Percentiles rank a stretch among this genome's conserved stretches.
Conservation (phyloP, 768 basidiomycete genomes). For the Naganishia vaughanmartiniae region DNA sequence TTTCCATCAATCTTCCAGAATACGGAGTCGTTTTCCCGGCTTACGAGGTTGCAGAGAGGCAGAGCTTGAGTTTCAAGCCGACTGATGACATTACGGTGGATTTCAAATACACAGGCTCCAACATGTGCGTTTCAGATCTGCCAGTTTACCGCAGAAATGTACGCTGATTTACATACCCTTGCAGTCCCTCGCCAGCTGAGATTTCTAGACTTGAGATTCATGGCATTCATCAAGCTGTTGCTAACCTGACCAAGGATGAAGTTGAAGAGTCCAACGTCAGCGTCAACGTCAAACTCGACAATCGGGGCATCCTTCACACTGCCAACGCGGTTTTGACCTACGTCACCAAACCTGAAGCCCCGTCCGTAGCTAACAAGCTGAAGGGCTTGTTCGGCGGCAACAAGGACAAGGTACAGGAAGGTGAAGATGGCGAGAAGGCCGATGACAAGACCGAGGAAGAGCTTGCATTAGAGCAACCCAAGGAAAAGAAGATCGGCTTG, state of each 20-base stretch:
- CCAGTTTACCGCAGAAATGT: not conserved
- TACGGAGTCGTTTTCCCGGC: slow-evolving; percentile 24
- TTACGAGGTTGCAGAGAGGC: slow-evolving; percentile 12
- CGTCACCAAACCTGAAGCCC: slow-evolving; percentile 61
- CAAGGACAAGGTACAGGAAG: slow-evolving; percentile 40
- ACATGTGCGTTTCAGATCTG: slow-evolving; percentile 10
- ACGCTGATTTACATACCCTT: not conserved
- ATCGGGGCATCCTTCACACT: slow-evolving; percentile 80
- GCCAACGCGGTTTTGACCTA: slow-evolving; percentile 75
- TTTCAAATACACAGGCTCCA: slow-evolving; percentile 65
- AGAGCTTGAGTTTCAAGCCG: slow-evolving; percentile 12
- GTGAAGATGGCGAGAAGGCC: slow-evolving; percentile 32
- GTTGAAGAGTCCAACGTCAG: slow-evolving; percentile 80
- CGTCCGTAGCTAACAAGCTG: slow-evolving; percentile 64
- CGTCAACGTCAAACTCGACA: slow-evolving; percentile 75
- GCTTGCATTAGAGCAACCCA: slow-evolving; percentile 51
- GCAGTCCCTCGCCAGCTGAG: slow-evolving; percentile 54
- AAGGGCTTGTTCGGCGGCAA: slow-evolving; percentile 77
- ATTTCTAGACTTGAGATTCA: slow-evolving; percentile 70
- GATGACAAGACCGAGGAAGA: slow-evolving; percentile 38
- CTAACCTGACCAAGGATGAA: slow-evolving; percentile 77
- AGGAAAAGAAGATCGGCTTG: slow-evolving; percentile 64
- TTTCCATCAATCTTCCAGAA: not conserved
- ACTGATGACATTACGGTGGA: slow-evolving; percentile 76
- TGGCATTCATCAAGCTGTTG: slow-evolving; percentile 72